A percentile compares a stretch with the other conserved stretches of the same genome.
Conservation (phyloP, 192 early-diverging fungal species). For the Backusella morwellensis region DNA sequence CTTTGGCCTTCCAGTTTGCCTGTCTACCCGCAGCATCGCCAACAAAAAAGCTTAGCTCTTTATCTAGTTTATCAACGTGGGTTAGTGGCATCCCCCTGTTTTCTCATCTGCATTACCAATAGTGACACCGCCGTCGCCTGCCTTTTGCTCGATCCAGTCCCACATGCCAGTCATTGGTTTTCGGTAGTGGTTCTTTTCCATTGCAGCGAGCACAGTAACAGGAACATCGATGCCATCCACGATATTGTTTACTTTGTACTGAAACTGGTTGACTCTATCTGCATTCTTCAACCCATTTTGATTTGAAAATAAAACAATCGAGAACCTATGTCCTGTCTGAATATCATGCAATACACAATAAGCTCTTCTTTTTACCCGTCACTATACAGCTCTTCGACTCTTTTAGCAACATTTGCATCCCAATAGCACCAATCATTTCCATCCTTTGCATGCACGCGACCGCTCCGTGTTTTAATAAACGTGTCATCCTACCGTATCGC, state of each 20-base stretch:
- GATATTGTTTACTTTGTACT: conserved; percentile 44
- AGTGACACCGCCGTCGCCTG: conserved; percentile 33
- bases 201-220: conserved; percentile 71
- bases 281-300: conserved; percentile 59
- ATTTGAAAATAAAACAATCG: conserved; percentile 76
- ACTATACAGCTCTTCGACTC: conserved; percentile 57
- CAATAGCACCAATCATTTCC: conserved; percentile 82
- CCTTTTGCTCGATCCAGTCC: conserved; percentile 47
- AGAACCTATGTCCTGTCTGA: conserved; percentile 39
- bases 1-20: conserved; percentile 56
- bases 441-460: conserved; percentile 58
- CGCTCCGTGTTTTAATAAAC: conserved; percentile 66
- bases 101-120: conserved; percentile 32
- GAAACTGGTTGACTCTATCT: conserved; percentile 46
- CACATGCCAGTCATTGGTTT: conserved; percentile 77
- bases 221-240: conserved; percentile 45
- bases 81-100: background rate
- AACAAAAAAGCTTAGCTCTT: conserved; percentile 69
- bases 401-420: conserved; percentile 52
- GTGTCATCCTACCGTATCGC: conserved; percentile 59
- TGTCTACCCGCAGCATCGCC: conserved; percentile 93
- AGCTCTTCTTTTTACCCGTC: conserved; percentile 54
- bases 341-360: background rate
- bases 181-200: conserved; percentile 64
- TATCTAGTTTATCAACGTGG: conserved; percentile 41